phyloP scores from a whole-genome alignment of 371 early-diverging fungal species.

The Mucor indicus region DNA sequence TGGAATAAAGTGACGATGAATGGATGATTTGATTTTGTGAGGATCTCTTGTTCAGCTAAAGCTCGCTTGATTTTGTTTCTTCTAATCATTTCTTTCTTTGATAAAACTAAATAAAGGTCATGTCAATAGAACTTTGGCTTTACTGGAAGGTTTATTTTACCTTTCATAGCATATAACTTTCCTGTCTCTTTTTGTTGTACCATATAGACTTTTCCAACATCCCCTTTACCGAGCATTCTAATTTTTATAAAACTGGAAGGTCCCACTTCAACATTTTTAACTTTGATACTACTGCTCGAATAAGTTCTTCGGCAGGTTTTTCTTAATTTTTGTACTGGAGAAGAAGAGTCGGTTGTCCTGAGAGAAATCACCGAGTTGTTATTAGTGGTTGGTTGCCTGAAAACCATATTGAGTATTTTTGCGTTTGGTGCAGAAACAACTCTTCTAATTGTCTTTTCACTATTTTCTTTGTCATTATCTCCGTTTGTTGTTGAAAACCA shows the following conservation, averaged over 20 bases:
- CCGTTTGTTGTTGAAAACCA: slow-evolving; percentile 45
- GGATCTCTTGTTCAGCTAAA: slow-evolving; percentile 93
- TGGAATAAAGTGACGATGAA: slow-evolving; percentile 97
- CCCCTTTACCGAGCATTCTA: slow-evolving; percentile 88
- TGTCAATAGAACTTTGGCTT: background rate
- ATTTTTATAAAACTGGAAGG: slow-evolving; percentile 82
- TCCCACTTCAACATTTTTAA: slow-evolving; percentile 74
- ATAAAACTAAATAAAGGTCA: slow-evolving; percentile 58
- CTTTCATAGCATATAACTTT: slow-evolving; percentile 91
- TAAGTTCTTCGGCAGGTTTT: slow-evolving; percentile 55
- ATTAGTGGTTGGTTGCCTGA: no score
- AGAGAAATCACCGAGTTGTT: no score
- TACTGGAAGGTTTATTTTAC: no score
- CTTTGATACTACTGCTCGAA: slow-evolving; percentile 73
- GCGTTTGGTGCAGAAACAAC: slow-evolving; percentile 52
- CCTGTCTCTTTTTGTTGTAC: slow-evolving; percentile 81
- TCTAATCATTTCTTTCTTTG: slow-evolving; percentile 93
- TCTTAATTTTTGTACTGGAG: slow-evolving; percentile 11
- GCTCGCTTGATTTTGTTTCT: slow-evolving; percentile 95
- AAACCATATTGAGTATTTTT: slow-evolving; percentile 19
- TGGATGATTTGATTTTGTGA: slow-evolving; percentile 92
- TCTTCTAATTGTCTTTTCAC: slow-evolving; percentile 39
- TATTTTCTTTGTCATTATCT: no score
- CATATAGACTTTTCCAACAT: slow-evolving; percentile 92
- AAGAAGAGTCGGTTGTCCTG: no score